Conservation (phyloP, 2,329 filamentous ascomycete genomes). For the Aureobasidium sp. region DNA sequence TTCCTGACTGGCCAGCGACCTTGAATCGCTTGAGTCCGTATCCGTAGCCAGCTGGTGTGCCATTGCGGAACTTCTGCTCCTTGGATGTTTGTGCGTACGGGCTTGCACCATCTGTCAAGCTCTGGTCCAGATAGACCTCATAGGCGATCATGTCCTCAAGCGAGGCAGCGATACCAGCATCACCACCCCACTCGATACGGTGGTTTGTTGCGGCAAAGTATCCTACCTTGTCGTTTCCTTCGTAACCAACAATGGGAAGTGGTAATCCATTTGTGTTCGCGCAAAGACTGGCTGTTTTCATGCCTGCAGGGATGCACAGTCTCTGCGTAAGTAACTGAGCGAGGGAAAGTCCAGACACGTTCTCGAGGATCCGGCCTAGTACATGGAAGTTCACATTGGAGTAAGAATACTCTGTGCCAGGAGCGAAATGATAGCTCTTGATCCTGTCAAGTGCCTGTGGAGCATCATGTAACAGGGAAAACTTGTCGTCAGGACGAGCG, state of each 20-base stretch:
- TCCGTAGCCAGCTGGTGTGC: conserved; percentile 28
- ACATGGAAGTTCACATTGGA: conserved; percentile 37
- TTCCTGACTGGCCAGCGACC: conserved; percentile 20
- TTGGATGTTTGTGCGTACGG: conserved; percentile 26
- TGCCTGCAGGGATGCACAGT: conserved; percentile 33
- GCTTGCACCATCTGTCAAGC: conserved; percentile 24
- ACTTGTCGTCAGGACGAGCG: conserved; percentile 30
- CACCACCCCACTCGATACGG: conserved; percentile 38
- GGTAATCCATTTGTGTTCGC: conserved; percentile 31
- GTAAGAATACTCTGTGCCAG: conserved; percentile 37
- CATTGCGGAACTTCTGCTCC: conserved; percentile 26
- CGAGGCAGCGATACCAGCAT: conserved; percentile 36
- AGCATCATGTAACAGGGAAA: conserved; percentile 28
- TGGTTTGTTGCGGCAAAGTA: conserved; percentile 32
- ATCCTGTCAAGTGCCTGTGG: conserved; percentile 22
- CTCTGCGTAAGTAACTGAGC: conserved; percentile 28
- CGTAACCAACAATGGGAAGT: conserved; percentile 34
- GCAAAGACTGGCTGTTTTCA: conserved; percentile 33
- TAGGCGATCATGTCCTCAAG: conserved; percentile 40
- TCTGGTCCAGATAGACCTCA: conserved; percentile 32
- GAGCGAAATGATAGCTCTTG: conserved; percentile 33
- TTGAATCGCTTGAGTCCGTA: conserved; percentile 27
- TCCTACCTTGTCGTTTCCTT: conserved; percentile 31
- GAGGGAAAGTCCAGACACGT: conserved; percentile 28
- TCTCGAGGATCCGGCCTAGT: conserved; percentile 31